Evolutionary conservation across 352 stramenopile species (phyloP), one percentile per base, ranked within the genome.

Genomic region (Pseudoperonospora humuli): DNA sequence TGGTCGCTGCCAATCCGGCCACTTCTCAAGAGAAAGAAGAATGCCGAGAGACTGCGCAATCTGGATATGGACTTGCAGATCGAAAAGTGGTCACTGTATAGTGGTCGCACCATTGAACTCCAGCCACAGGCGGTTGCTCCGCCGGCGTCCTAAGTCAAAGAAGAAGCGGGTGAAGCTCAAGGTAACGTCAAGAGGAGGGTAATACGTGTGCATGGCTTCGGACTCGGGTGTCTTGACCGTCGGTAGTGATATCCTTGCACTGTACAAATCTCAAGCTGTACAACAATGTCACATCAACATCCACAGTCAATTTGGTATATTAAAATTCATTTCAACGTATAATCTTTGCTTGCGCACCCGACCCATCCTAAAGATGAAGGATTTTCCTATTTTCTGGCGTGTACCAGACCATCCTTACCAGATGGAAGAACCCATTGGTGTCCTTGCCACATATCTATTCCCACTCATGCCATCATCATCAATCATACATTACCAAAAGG

Each of bases 401-500:
- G n/a, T n/a, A n/a, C n/a, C n/a, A n/a, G n/a, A n/a, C n/a, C n/a
- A n/a, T n/a, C n/a, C n/a, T n/a, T n/a, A n/a, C n/a, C n/a, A n/a
- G n/a, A n/a, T n/a, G n/a, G n/a, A n/a, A n/a, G n/a, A n/a, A n/a
- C n/a, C n/a, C n/a, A n/a, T n/a, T n/a, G n/a, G n/a, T n/a, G n/a
- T n/a, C n/a, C n/a, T n/a, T n/a, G n/a, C n/a, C n/a, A n/a, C n/a
- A n/a, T n/a, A n/a, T n/a, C n/a, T n/a, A n/a, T n/a, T n/a, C n/a
- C n/a, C n/a, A n/a, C n/a, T n/a, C n/a, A n/a, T n/a, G n/a, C n/a
- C n/a, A n/a, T n/a, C n/a, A n/a, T n/a, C n/a, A n/a, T n/a, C n/a
- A n/a, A n/a, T n/a, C n/a, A n/a, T 36, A 20, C 13, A 29, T 57
- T 70, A 92, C 80, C 80, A 93, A 42, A 93, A 93, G n/a, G 80